A percentile compares a stretch with the other conserved stretches of the same genome.
Conservation (phyloP, 2,329 filamentous ascomycete genomes). For the Colletotrichum tabaci region DNA sequence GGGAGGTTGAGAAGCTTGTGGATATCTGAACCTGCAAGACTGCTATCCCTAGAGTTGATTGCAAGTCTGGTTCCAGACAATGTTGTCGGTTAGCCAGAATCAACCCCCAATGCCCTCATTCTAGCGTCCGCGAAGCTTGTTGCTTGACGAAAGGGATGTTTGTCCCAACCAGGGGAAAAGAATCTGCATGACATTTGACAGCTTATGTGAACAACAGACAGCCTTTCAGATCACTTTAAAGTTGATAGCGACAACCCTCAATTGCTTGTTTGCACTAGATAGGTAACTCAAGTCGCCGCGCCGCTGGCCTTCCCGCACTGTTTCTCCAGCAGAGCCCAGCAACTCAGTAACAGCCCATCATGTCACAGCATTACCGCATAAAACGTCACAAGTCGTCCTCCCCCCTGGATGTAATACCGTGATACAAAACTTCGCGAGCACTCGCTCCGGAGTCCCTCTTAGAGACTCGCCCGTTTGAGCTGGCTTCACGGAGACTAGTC, state of each 20-base stretch:
- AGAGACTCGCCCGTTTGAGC: background rate
- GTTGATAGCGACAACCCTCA: slow-evolving; percentile 6
- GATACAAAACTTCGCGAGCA: too few relatives aligned
- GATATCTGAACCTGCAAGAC: slow-evolving; percentile 21
- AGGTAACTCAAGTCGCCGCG: background rate
- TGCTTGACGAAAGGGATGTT: background rate
- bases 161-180: background rate
- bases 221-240: background rate
- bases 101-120: background rate
- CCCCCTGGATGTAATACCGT: background rate
- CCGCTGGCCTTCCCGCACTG: background rate
- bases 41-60: background rate
- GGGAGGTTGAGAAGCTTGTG: slow-evolving; percentile 32
- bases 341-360: background rate
- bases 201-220: background rate
- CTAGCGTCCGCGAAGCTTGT: background rate
- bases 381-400: slow-evolving; percentile 1
- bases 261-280: background rate
- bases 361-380: slow-evolving; percentile 18
- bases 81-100: background rate
- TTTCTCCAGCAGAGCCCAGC: background rate
- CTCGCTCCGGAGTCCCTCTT: background rate
- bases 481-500: background rate
- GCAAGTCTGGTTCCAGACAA: background rate
- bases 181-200: background rate